Evolutionary conservation across 2,329 filamentous ascomycete genomes (phyloP), one percentile per base, ranked within the genome.

Genomic region (Colletotrichum euphorbiae): DNA sequence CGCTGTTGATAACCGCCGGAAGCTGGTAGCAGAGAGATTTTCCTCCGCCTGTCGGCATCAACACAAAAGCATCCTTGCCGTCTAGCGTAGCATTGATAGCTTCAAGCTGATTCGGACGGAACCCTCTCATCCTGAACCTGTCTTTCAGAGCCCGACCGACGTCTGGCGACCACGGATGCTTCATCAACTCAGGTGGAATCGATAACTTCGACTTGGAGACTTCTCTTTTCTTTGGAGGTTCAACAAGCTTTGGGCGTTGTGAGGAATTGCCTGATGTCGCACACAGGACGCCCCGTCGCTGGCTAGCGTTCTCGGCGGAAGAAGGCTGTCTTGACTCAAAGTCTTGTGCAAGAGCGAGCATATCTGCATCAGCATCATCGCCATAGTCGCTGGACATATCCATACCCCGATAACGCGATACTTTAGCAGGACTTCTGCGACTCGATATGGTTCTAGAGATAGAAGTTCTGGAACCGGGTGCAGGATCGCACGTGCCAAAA

Each of bases 21-120:
- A 99, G 82, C 77, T 99, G 97, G 77, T 99, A 99, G 78, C 96
- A 98, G 2, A 99, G 84, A 1, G 95, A 98, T 77, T 99, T 99
- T 46, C 96, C 96, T 69, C 96, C 96, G 60, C 96, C 96, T 0
- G 96, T 99, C 2, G 97, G 96, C 96, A 99, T 99, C 43, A 99
- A 84, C 15, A 99, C 92, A 77, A 99, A 99, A 0, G 92, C 91
- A 79, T 99, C 95, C 71, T 95, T 90, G 3, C 95, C 96, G 33
- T 83, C 85, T 51, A 99, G 82, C 0, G 96, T 98, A 1, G 94
- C 91, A 78, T 99, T 98, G 78, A 99, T 98, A 13, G 96, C 94
- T 78, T 98, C 93, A 2, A 98, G 85, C 76, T 99, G 96, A 75
- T 98, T 96, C 61, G 91, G 89, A 33, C 97, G 90, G 75, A 99